Evolutionary conservation across 2,329 filamentous ascomycete genomes (phyloP), one percentile per base, ranked within the genome.

Genomic region (Exserohilum turcica): DNA sequence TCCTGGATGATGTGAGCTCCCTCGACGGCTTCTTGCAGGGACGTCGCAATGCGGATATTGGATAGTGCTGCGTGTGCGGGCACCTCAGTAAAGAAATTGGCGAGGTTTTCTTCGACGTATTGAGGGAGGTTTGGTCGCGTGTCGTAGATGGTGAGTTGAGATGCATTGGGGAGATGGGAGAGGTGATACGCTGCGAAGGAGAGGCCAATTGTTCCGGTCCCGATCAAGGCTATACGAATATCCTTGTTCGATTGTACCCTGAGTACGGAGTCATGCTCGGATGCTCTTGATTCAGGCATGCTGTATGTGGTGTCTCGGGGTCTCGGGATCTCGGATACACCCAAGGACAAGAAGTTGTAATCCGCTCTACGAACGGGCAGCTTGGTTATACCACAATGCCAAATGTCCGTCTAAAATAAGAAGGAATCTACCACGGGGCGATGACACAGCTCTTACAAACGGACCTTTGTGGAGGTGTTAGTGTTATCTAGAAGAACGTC

Each of bases 161-260:
- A 68, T 24, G 72, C 65, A 15, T 71, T 65, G 6, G 74, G 65
- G 45, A 78, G 71, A 51, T 79, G 76, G 4, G 73, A 67, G 21
- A 84, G 73, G 57, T 84, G 81, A 18, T 84, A 77, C 21, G 82
- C 80, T 7, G 79, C 77, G 65, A 84, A 84, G 18, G 81, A 83
- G 38, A 84, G 77, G 29, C 82, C 82, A 37, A 85, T 85, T 3
- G 78, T 80, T 38, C 78, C 78, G 60, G 75, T 71, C 39, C 78
- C 78, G 31, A 80, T 72, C 18, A 80, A 60, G 13, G 76, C 74
- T 42, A 80, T 77, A 6, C 54, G 61, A 5, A 66, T 53, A 3
- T 65, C 54, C 54, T 48, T 45, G 19, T 49, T 48, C n/a, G 33
- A 46, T 15, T 43, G 24, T 0, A 44, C 35, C 6, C 15, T 45